Percentiles rank a stretch among this genome's conserved stretches.
These are phyloP conservation scores for Leishmania amazonensis DNA, from an alignment of 208 protist genomes.

Conservation along the genomic window DNA sequence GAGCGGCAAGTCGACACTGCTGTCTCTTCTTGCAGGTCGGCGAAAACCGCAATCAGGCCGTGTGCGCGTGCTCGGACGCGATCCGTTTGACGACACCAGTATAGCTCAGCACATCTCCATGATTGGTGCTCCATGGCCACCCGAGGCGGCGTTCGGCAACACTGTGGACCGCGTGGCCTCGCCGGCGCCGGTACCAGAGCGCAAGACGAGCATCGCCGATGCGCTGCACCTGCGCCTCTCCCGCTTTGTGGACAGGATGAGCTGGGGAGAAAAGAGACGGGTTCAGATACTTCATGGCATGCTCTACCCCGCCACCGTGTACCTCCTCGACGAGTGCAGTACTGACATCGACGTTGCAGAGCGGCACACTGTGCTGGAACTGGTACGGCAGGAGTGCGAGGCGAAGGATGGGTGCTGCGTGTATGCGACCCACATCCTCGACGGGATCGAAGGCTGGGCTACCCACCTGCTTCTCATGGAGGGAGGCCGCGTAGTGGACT, in stretches of 20 bases:
- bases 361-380: conserved; percentile 61
- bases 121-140: conserved; percentile 70
- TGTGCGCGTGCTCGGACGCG: conserved; percentile 58
- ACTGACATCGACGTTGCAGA: conserved; percentile 84
- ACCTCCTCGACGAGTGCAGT: conserved; percentile 88
- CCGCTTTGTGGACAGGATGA: conserved; percentile 64
- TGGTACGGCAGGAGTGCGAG: conserved; percentile 54
- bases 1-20: conserved; percentile 95
- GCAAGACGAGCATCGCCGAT: conserved; percentile 39
- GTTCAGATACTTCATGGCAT: conserved; percentile 79
- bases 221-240: conserved; percentile 55
- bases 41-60: conserved; percentile 50
- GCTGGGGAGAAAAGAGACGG: conserved; percentile 66
- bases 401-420: conserved; percentile 48
- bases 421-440: conserved; percentile 89
- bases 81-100: conserved; percentile 85
- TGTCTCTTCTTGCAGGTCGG: conserved; percentile 90
- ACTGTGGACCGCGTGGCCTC: conserved; percentile 68
- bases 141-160: conserved; percentile 76
- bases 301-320: conserved; percentile 47
- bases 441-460: conserved; percentile 73
- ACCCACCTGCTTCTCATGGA: conserved; percentile 75
- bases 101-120: conserved; percentile 54
- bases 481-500: conserved; percentile 42
- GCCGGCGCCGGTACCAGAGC: conserved; percentile 33